Base-by-base conservation (phyloP, 2,329 filamentous ascomycete genomes). In the Exserohilum turcica region DNA sequence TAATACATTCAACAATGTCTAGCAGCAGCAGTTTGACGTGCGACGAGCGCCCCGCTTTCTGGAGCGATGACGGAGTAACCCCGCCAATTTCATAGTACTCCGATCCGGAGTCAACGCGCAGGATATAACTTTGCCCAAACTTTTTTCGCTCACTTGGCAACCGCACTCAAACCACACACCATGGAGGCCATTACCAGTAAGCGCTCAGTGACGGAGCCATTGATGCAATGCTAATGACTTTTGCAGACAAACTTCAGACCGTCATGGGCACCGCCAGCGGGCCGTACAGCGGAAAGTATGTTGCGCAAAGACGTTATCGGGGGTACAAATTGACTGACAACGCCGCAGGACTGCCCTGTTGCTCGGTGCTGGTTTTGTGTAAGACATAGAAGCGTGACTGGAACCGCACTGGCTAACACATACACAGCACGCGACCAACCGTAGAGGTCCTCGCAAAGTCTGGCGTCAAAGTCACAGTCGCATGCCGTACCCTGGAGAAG, bases 401-500 rank as follows among this genome's bases (percentile, higher is more conserved):
- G 3, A 28, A 10, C 1, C 29, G 15, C 29, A n/a, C 12, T 36
- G 35, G 29, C 62, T 68, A 42, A 69, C 38, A 33, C 24, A 18
- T 9, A 28, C 44, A 74, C 44, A 74, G 73, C 54, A 82, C 83
- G 29, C 76, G 79, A 51, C 83, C 84, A n/a, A 84, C 82, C 42
- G 79, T 82, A 47, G 82, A 86, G 65, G 78, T 85, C 61, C 78
- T 86, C 47, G 78, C 78, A 71, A 80, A 85, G 70, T 77, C 80
- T 50, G 82, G 82, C 56, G 78, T 86, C 66, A 73, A 78, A 33
- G 82, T 86, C 62, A 82, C 82, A 52, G 82, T 86, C 67, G 90
- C 92, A 66, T 96, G 91, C 83, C 82, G 92, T 74, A 93, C 89
- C 38, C 82, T 96, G 51, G 85, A 87, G 66, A 85, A 80, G 48